Evolutionary conservation across 2,329 filamentous ascomycete species (phyloP).

Genomic region (Orbilia oligospora): DNA sequence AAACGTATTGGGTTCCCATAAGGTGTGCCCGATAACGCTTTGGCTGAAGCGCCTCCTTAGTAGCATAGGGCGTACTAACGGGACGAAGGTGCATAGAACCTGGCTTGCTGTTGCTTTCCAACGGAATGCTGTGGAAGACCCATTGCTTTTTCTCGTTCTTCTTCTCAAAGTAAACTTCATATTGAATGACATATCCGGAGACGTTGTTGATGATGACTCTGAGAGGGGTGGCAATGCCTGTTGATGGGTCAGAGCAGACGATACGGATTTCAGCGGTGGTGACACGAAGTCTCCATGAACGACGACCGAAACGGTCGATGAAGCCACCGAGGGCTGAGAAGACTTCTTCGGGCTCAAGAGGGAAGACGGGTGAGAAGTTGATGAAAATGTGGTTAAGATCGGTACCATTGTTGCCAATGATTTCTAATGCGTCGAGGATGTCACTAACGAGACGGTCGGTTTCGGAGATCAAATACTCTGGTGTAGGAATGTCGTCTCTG

Average conservation of each 20-base stretch:
- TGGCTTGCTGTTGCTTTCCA: conserved; percentile 80
- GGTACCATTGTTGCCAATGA: conserved; percentile 98
- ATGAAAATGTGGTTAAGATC: conserved; percentile 99
- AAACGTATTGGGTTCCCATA: conserved; percentile 99
- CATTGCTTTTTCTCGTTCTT: conserved; percentile 98
- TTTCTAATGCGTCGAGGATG: conserved; percentile 96
- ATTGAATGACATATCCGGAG: conserved; percentile 95
- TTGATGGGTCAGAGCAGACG: conserved; percentile 90
- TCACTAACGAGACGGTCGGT: conserved; percentile 97
- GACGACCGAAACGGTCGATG: conserved; percentile 94
- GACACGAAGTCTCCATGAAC: conserved; percentile 95
- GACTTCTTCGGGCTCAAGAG: conserved; percentile 87
- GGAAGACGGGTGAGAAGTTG: conserved; percentile 98
- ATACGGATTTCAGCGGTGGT: conserved; percentile 98
- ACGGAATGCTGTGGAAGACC: conserved; percentile 91
- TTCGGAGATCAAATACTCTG: conserved; percentile 97
- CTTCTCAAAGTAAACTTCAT: conserved; percentile 97
- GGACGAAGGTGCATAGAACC: conserved; percentile 94
- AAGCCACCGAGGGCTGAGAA: conserved; percentile 94
- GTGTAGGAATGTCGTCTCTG: conserved; percentile 97
- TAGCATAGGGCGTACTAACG: conserved; percentile 92
- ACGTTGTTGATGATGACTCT: conserved; percentile 98
- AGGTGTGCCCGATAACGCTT: conserved; percentile 99
- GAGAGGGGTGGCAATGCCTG: conserved; percentile 88
- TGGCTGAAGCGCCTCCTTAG: conserved; percentile 98